Percentiles rank a stretch among this genome's conserved stretches.
Conservation (phyloP, 2,329 filamentous ascomycete species). For the Colletotrichum sp. region DNA sequence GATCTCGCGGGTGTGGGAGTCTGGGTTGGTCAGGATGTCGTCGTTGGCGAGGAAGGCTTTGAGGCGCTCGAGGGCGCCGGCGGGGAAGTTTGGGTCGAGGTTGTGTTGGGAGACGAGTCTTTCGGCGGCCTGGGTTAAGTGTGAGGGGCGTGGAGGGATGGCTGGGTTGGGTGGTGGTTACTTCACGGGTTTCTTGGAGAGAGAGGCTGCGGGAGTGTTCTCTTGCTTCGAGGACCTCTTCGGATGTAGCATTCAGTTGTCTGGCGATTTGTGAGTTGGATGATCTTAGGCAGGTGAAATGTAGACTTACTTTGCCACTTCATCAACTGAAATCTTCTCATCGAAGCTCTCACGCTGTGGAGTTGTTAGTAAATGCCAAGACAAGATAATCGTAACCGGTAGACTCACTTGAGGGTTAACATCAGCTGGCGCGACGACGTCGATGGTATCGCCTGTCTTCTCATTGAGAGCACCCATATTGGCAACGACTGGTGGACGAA, state of each 20-base stretch:
- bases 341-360: neutral
- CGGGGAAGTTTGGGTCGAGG: conserved; percentile 53
- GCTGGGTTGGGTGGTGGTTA: neutral
- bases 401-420: neutral
- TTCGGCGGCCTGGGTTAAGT: conserved; percentile 17
- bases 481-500: neutral
- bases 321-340: conserved; percentile 2
- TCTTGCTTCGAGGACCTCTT: conserved; percentile 29
- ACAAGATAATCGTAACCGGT: accelerated
- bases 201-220: conserved; percentile 3
- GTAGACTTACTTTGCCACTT: neutral
- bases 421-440: neutral
- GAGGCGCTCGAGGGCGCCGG: conserved; percentile 43
- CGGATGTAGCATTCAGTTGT: conserved; percentile 26
- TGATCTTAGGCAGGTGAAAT: neutral
- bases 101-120: conserved; percentile 43
- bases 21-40: conserved; percentile 24
- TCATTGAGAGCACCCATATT: neutral
- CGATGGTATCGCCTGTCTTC: neutral
- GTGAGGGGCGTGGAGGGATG: conserved; percentile 18
- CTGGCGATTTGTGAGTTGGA: neutral
- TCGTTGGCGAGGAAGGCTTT: conserved; percentile 38
- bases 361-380: neutral
- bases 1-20: conserved; percentile 30
- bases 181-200: neutral